These are phyloP conservation scores for Microdochium paspali DNA, from an alignment of 2,329 filamentous ascomycete species.

Conservation along the genomic window DNA sequence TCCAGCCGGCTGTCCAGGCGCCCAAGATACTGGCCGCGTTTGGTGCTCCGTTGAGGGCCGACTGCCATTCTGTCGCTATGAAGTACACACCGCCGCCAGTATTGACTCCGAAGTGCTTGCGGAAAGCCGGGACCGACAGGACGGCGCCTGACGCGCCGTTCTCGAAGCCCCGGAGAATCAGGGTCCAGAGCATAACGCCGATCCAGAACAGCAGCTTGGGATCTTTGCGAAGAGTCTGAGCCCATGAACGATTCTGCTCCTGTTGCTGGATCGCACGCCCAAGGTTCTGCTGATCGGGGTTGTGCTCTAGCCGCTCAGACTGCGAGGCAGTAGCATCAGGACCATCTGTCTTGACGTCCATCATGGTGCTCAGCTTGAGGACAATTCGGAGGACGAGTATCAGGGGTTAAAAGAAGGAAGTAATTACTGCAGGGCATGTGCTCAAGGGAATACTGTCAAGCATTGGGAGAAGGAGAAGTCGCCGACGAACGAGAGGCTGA, in stretches of 20 bases:
- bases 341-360: background rate
- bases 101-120: conserved; percentile 8
- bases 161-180: conserved; percentile 18
- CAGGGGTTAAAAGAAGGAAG: too few relatives aligned
- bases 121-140: conserved; percentile 11
- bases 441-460: too few relatives aligned
- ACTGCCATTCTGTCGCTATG: conserved; percentile 18
- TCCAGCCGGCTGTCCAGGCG: conserved; percentile 12
- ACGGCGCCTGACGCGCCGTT: conserved; percentile 12
- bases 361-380: too few relatives aligned
- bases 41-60: conserved; percentile 14
- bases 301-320: background rate
- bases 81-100: conserved; percentile 7
- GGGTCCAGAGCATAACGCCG: conserved; percentile 18
- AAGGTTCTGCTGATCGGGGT: background rate
- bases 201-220: conserved; percentile 19
- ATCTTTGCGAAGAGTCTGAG: conserved; percentile 14
- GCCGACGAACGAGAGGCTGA: too few relatives aligned
- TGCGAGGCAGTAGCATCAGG: background rate
- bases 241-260: conserved; percentile 14
- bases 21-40: conserved; percentile 14
- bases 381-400: too few relatives aligned
- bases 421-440: too few relatives aligned
- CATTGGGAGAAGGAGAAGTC: too few relatives aligned
- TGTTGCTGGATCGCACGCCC: conserved; percentile 18